A percentile compares a stretch with the other conserved stretches of the same genome.
Evolutionary conservation across 345 rosid species (phyloP).

Genomic region (Trapa incisa): DNA sequence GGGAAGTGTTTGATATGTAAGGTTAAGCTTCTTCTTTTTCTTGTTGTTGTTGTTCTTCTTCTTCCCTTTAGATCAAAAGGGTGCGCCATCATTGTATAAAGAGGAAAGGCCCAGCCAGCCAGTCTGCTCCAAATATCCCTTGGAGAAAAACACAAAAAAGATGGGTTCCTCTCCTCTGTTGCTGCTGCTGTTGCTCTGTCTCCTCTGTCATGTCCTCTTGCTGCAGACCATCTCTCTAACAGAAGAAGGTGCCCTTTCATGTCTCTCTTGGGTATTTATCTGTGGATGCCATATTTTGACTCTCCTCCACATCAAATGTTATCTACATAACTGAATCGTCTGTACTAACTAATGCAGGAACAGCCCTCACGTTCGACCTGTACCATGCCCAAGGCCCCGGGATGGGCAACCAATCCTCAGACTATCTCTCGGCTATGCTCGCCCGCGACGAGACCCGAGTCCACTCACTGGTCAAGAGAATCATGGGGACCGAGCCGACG

Average conservation of each 20-base stretch:
- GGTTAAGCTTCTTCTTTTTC: too few species aligned
- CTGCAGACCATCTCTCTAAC: not conserved
- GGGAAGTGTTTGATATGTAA: not conserved
- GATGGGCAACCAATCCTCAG: conserved; percentile 7
- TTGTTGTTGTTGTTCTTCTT: not conserved
- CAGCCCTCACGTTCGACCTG: conserved; percentile 12
- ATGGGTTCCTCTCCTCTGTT: not conserved
- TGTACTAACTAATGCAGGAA: not conserved
- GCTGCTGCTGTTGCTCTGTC: not conserved
- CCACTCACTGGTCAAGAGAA: conserved; percentile 11
- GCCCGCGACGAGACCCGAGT: conserved; percentile 21
- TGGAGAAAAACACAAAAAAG: not conserved
- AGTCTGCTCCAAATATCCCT: not conserved
- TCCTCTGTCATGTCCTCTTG: not conserved
- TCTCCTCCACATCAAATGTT: not conserved
- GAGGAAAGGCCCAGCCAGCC: not conserved
- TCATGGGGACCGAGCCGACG: not conserved
- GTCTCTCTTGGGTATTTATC: not conserved
- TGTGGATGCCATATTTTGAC: not conserved
- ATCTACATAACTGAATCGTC: not conserved
- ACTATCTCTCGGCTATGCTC: conserved; percentile 13
- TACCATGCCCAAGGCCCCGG: conserved; percentile 19
- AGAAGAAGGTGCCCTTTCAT: not conserved
- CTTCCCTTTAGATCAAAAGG: not conserved
- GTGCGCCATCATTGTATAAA: not conserved